phyloP scores from a whole-genome alignment of 441 rosid genomes.

The Bocquillonia castaneifolia region DNA sequence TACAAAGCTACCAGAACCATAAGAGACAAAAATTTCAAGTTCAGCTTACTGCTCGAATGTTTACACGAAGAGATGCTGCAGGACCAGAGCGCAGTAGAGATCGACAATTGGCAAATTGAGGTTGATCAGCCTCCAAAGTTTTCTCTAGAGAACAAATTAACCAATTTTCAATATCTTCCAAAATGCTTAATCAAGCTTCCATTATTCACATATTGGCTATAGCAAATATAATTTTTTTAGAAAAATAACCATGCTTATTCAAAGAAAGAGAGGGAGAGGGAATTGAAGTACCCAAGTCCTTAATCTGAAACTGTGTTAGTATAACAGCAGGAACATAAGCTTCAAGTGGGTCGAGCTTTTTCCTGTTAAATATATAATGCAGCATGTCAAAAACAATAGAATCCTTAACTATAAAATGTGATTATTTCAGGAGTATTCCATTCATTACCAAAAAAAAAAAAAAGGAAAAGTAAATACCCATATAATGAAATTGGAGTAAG shows the following conservation, averaged over 20 bases:
- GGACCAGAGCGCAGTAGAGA: slow-evolving; percentile 65
- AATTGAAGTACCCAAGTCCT: slow-evolving; percentile 52
- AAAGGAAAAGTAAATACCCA: no score
- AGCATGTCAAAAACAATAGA: not conserved
- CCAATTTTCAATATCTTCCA: not conserved
- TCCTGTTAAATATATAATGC: slow-evolving; percentile 37
- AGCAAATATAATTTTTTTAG: not conserved
- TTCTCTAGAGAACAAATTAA: slow-evolving; percentile 36
- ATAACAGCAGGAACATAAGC: slow-evolving; percentile 73
- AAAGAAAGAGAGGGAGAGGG: not conserved
- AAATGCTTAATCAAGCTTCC: not conserved
- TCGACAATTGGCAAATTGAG: slow-evolving; percentile 52
- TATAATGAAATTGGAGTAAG: not conserved
- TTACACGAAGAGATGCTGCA: slow-evolving; percentile 62
- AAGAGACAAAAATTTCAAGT: not conserved
- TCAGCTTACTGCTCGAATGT: slow-evolving; percentile 70
- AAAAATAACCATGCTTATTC: not conserved
- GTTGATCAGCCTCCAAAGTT: slow-evolving; percentile 48
- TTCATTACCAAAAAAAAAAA: no score
- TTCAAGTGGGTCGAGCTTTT: slow-evolving; percentile 77
- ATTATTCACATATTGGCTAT: not conserved
- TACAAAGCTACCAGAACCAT: not conserved
- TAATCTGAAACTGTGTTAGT: slow-evolving; percentile 57
- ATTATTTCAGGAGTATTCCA: no score
- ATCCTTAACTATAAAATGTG: not conserved